Evolutionary conservation across 768 basidiomycete genomes (phyloP).

Genomic region (Auricularia sp.): DNA sequence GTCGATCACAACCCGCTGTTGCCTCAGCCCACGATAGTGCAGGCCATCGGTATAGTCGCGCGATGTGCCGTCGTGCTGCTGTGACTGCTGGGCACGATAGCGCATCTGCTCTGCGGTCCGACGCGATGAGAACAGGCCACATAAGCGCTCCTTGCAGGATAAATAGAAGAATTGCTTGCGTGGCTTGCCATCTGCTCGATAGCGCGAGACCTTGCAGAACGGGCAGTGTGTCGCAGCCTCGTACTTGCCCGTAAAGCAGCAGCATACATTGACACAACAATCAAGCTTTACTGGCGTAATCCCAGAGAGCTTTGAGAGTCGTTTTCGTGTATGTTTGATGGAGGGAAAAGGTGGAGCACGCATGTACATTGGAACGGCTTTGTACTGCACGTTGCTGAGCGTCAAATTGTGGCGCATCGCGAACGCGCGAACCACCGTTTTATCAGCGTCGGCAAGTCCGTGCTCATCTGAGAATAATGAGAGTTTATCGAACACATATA

Average conservation of each 20-base stretch:
- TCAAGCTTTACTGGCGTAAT: conserved; percentile 26
- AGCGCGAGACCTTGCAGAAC: conserved; percentile 25
- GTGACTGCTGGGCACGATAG: background rate
- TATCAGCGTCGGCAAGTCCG: background rate
- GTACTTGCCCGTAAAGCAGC: conserved; percentile 26
- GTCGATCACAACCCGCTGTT: background rate
- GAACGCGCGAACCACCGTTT: background rate
- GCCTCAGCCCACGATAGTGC: background rate
- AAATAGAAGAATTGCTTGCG: conserved; percentile 27
- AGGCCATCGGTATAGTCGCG: background rate
- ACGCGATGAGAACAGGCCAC: conserved; percentile 15
- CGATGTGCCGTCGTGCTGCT: background rate
- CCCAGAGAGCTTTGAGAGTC: conserved; percentile 22
- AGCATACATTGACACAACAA: conserved; percentile 36
- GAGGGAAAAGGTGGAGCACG: conserved; percentile 27
- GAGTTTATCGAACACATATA: background rate
- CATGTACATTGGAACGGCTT: background rate
- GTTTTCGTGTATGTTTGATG: conserved; percentile 9
- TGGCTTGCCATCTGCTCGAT: conserved; percentile 14
- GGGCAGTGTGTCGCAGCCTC: conserved; percentile 23
- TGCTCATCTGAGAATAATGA: background rate
- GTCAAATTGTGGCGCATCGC: background rate
- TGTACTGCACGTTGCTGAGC: background rate
- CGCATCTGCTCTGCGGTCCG: conserved; percentile 9
- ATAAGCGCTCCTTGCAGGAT: conserved; percentile 29